These are phyloP conservation scores for Juglanconis juglandina DNA, from an alignment of 2,329 filamentous ascomycete species.

Conservation along the genomic window DNA sequence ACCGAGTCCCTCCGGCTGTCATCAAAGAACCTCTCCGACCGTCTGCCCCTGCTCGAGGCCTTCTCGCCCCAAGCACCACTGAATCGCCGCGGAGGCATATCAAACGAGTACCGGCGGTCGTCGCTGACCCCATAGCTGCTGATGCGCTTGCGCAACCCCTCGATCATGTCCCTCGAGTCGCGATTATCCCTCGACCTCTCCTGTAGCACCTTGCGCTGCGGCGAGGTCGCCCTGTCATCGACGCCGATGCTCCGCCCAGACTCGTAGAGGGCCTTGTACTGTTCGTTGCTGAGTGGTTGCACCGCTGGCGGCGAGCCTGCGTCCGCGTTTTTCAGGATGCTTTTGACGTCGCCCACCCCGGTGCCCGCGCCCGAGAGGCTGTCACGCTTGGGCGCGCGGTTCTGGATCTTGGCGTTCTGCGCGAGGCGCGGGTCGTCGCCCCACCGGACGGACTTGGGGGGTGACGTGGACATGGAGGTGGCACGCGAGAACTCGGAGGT, in stretches of 20 bases:
- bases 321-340: constrained; percentile 15
- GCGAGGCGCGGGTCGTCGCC: constrained; percentile 14
- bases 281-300: constrained; percentile 8
- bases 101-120: constrained; percentile 13
- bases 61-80: constrained; percentile 11
- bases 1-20: constrained; percentile 10
- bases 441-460: constrained; percentile 17
- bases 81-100: constrained; percentile 14
- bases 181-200: constrained; percentile 7
- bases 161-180: constrained; percentile 12
- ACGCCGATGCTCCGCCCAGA: constrained; percentile 11
- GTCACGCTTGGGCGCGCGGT: constrained; percentile 5
- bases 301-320: constrained; percentile 1
- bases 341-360: constrained; percentile 13
- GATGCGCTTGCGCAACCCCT: constrained; percentile 9
- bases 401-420: constrained; percentile 16
- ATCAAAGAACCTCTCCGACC: constrained; percentile 17
- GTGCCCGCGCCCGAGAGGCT: constrained; percentile 14
- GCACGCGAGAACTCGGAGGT: constrained; percentile 2
- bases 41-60: constrained; percentile 5
- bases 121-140: not conserved
- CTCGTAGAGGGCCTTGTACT: constrained; percentile 14
- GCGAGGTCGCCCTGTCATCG: constrained; percentile 9
- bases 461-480: constrained; percentile 5
- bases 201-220: constrained; percentile 8